These are phyloP conservation scores for Gleditsia sinensis DNA, from an alignment of 306 rosid species.

Conservation along the genomic window DNA sequence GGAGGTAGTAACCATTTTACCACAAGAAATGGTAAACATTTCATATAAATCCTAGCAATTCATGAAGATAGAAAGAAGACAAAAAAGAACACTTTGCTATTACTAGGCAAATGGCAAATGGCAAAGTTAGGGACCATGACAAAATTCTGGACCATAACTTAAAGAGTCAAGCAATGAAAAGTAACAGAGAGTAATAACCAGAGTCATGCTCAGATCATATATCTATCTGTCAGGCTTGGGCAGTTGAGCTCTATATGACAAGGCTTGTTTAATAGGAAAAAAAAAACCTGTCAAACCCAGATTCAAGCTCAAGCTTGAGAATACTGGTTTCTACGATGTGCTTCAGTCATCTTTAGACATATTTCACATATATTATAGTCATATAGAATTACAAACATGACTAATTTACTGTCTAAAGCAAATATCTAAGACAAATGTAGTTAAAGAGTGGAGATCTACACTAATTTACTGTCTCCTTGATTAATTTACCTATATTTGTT, in stretches of 20 bases:
- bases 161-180: background rate
- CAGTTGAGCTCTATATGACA: background rate
- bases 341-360: background rate
- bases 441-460: no score
- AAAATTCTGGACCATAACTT: background rate
- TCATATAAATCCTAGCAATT: background rate
- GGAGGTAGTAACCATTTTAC: conserved; percentile 5
- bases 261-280: background rate
- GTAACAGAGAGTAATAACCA: background rate
- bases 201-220: background rate
- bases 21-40: conserved; percentile 4
- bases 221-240: background rate
- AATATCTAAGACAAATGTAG: background rate
- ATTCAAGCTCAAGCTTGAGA: background rate
- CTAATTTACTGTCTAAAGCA: no score
- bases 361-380: background rate
- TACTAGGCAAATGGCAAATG: background rate
- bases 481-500: no score
- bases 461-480: no score
- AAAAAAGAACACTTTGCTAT: no score
- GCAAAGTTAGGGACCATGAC: background rate
- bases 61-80: no score
- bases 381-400: background rate
- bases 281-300: background rate
- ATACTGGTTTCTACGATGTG: background rate